Evolutionary conservation across 257 asterid species (phyloP), one percentile per base, ranked within the genome.

Genomic region (Mitragyna speciosa): DNA sequence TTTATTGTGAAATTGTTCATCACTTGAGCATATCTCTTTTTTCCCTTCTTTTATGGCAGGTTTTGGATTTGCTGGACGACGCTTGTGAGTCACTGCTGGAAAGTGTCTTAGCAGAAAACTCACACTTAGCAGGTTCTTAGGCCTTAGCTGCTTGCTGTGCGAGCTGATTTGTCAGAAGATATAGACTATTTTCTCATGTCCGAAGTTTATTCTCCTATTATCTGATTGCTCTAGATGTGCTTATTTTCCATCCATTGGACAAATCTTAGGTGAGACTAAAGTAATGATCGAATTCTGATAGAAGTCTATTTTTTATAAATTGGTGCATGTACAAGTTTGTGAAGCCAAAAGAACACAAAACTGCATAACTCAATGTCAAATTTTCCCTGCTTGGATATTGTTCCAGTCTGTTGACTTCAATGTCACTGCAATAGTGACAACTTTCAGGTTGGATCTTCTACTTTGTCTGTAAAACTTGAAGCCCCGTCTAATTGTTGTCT

Each of bases 61-160:
- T 96, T 65, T 76, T 96, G 72, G 97, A 96, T 88, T 76, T 96
- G 73, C 97, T 96, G 2, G 97, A 96, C 80, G 99, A 96, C 76
- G 97, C 92, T 2, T 96, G 99, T 24, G 94, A 88, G 48, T 88
- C 98, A 1, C 90, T 96, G 26, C 61, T 96, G 85, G 93, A 86
- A 26, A 87, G 83, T 76, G 84, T 87, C 82, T 76, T 87, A 66
- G 87, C 82, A 22, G 83, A 82, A 78, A 87, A 74, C 61, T 47
- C 59, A 31, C 82, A 73, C 17, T 52, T 81, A 65, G 73, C 66
- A 67, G 81, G 66, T 84, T 81, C 81, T 24, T 82, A 79, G 83
- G 45, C 58, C 12, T 24, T 8, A 20, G n/a, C n/a, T n/a, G n/a
- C n/a, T n/a, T n/a, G n/a, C n/a, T n/a, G n/a, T n/a, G n/a, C n/a